phyloP scores from a whole-genome alignment of 169 alveolate genomes.

The Cystoisospora suis region DNA sequence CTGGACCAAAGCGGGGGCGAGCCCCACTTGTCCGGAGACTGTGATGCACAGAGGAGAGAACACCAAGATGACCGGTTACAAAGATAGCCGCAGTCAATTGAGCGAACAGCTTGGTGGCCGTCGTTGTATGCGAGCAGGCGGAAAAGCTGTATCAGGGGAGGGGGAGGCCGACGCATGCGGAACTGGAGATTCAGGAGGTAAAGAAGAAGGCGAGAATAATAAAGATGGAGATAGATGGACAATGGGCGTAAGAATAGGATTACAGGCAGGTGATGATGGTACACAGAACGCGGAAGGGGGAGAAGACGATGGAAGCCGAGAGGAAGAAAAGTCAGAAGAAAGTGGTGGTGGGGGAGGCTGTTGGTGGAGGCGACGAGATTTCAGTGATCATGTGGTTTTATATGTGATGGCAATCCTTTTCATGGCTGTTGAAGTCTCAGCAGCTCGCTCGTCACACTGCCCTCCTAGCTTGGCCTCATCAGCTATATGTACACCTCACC shows the following conservation, averaged over 20 bases:
- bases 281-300: background rate
- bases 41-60: background rate
- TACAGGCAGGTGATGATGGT: too few relatives aligned
- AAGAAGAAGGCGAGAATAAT: too few relatives aligned
- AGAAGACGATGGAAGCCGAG: background rate
- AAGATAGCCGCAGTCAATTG: background rate
- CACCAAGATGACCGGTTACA: background rate
- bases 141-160: background rate
- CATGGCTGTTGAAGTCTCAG: slow-evolving; percentile 4
- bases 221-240: too few relatives aligned
- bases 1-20: background rate
- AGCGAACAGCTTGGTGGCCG: too few relatives aligned
- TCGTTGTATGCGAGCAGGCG: background rate
- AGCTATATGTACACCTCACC: background rate
- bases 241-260: too few relatives aligned
- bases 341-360: background rate
- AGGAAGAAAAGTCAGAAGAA: background rate
- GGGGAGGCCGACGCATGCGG: too few relatives aligned
- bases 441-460: slow-evolving; percentile 35
- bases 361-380: background rate
- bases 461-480: background rate
- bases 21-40: too few relatives aligned
- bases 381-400: slow-evolving; percentile 42
- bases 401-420: slow-evolving; percentile 29
- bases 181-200: too few relatives aligned